Evolutionary conservation across 495 filamentous ascomycete genomes (phyloP), one percentile per base, ranked within the genome.

Genomic region (Zalerion maritima): DNA sequence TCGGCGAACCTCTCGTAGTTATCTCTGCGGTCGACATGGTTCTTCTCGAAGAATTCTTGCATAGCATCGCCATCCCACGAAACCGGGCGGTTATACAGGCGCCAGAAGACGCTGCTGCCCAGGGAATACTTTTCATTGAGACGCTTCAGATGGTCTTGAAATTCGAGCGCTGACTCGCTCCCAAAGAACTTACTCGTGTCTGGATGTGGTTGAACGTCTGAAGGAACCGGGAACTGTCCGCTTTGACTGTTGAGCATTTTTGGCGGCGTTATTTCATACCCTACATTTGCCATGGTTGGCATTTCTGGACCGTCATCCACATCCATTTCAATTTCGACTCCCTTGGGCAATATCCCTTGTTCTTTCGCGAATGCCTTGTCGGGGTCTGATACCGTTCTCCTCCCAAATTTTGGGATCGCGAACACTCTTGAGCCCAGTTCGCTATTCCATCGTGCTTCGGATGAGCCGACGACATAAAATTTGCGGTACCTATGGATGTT

Each of bases 401-500:
- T 27, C 3, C 50, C 43, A 28, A 60, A 64, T n/a, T 29, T 49
- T 2, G 59, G 60, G 16, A 63, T 45, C 2, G 41, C 36, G 5
- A 63, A 49, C 52, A 15, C 40, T 46, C 26, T 27, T 41, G 20
- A 20, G 35, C 0, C 26, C 29, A n/a, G 10, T 28, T 6, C 13
- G 14, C 3, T 38, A 45, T 13, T 33, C 55, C 1, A 9, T 29
- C 8, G 32, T 26, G 31, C 43, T 49, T n/a, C n/a, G n/a, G n/a
- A n/a, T 2, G 57, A 60, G 7, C 64, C 63, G 9, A 69, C 36
- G 7, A 69, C 57, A 17, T 50, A 41, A 21, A 66, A 64, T 37
- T 53, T 59, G 11, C 57, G 54, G 32, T 52, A 66, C 27, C 45
- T 49, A 29, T 68, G 60, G 5, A 58, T 40, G 18, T 60, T 54